Evolutionary conservation across 2,329 filamentous ascomycete genomes (phyloP).

Genomic region (Keithomyces neogunnii): DNA sequence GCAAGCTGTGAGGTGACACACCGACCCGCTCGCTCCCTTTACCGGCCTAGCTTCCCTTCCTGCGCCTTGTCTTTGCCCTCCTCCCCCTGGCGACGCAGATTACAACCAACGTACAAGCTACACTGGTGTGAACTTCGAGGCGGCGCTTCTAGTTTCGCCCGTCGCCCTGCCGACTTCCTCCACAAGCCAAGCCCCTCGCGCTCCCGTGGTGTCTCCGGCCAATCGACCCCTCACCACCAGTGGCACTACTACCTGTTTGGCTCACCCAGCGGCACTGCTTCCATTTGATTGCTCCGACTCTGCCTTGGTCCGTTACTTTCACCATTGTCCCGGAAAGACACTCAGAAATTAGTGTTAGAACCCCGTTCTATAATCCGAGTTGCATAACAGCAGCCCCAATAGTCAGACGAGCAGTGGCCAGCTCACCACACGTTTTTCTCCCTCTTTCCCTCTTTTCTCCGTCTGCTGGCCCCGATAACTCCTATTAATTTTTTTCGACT

Average conservation of each 20-base stretch:
- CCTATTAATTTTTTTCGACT: background rate
- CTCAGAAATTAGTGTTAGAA: conserved; percentile 1
- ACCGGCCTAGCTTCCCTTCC: background rate
- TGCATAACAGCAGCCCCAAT: background rate
- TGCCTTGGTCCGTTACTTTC: background rate
- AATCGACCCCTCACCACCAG: conserved; percentile 10
- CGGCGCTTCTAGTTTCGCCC: background rate
- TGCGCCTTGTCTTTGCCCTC: background rate
- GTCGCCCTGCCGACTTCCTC: background rate
- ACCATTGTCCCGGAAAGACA: conserved; percentile 1
- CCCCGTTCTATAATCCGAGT: background rate
- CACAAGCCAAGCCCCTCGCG: conserved; percentile 6
- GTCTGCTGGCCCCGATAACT: background rate
- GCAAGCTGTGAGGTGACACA: background rate
- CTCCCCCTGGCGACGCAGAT: background rate
- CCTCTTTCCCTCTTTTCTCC: background rate
- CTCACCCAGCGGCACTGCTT: background rate
- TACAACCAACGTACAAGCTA: background rate
- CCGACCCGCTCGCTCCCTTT: background rate
- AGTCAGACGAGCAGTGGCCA: background rate
- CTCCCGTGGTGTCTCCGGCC: conserved; percentile 6
- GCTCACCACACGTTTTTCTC: background rate
- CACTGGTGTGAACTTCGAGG: background rate
- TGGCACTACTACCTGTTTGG: conserved; percentile 7
- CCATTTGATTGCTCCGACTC: background rate